A percentile compares a stretch with the other conserved stretches of the same genome.
These are phyloP conservation scores for Sphagnum contortum DNA, from an alignment of 225 moss, liverwort and hornwort genomes.

Conservation along the genomic window DNA sequence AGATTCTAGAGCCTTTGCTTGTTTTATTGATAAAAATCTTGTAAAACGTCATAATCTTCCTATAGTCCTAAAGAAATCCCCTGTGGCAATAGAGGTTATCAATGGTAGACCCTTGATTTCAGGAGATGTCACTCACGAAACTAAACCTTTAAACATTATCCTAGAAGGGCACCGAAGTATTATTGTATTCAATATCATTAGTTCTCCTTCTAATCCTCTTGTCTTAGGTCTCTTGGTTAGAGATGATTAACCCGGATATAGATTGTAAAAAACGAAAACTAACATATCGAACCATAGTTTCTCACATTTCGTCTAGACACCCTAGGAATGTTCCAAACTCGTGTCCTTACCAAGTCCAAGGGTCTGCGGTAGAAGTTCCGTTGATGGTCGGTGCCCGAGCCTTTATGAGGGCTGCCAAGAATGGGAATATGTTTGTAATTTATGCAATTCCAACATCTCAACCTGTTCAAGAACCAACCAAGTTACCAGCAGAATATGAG, in stretches of 20 bases:
- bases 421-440: neutral
- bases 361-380: neutral
- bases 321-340: too few relatives aligned
- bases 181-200: constrained; percentile 6
- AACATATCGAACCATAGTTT: too few relatives aligned
- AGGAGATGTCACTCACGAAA: neutral
- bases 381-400: neutral
- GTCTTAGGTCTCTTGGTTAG: neutral
- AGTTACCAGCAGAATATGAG: neutral
- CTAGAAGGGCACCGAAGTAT: neutral
- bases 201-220: neutral
- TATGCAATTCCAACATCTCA: neutral
- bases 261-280: neutral
- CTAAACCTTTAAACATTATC: neutral
- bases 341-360: too few relatives aligned
- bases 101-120: constrained; percentile 1
- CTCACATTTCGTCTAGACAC: too few relatives aligned
- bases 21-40: constrained; percentile 7
- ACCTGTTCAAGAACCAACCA: neutral
- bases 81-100: neutral
- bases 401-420: neutral
- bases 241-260: neutral
- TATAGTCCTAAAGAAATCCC: neutral
- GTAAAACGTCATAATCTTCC: neutral
- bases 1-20: constrained; percentile 2